A percentile compares a stretch with the other conserved stretches of the same genome.
phyloP scores from a whole-genome alignment of 345 rosid genomes.

The Salix caprea region DNA sequence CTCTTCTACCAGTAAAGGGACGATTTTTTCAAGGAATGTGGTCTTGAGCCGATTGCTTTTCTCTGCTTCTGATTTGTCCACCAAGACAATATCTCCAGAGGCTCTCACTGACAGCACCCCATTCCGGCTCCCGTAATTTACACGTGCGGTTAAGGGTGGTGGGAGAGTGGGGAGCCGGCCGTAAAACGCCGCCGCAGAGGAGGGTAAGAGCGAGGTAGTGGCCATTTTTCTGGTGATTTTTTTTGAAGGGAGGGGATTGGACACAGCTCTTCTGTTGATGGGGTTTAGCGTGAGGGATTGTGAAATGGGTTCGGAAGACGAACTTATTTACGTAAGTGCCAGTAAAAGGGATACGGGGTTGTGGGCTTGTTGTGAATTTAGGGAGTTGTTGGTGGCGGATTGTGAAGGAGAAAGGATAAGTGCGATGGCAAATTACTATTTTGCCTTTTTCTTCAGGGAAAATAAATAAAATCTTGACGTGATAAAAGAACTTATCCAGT shows the following conservation, averaged over 20 bases:
- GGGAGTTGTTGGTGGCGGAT: background rate
- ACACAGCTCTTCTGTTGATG: background rate
- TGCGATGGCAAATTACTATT: background rate
- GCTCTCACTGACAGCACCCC: constrained; percentile 50
- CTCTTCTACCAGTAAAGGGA: constrained; percentile 80
- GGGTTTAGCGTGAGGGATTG: background rate
- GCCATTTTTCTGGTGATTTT: constrained; percentile 32
- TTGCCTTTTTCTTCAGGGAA: background rate
- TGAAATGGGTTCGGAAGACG: background rate
- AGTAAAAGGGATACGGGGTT: fast-evolving
- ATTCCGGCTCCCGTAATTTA: constrained; percentile 16
- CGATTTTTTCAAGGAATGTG: constrained; percentile 68
- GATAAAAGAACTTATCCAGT: too few species aligned
- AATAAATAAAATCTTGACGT: background rate
- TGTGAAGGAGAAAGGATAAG: background rate
- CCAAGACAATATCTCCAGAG: constrained; percentile 50
- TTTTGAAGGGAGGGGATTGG: background rate
- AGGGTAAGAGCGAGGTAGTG: constrained; percentile 41
- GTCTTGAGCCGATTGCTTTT: constrained; percentile 60
- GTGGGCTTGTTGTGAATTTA: background rate
- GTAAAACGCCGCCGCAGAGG: constrained; percentile 54
- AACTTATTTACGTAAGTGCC: constrained; percentile 2
- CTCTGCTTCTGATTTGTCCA: constrained; percentile 79
- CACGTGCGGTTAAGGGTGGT: constrained; percentile 30
- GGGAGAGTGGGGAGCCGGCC: constrained; percentile 43